A percentile compares a stretch with the other conserved stretches of the same genome.
phyloP scores from a whole-genome alignment of 2,329 filamentous ascomycete genomes.

The Ophiostoma angusticollis region DNA sequence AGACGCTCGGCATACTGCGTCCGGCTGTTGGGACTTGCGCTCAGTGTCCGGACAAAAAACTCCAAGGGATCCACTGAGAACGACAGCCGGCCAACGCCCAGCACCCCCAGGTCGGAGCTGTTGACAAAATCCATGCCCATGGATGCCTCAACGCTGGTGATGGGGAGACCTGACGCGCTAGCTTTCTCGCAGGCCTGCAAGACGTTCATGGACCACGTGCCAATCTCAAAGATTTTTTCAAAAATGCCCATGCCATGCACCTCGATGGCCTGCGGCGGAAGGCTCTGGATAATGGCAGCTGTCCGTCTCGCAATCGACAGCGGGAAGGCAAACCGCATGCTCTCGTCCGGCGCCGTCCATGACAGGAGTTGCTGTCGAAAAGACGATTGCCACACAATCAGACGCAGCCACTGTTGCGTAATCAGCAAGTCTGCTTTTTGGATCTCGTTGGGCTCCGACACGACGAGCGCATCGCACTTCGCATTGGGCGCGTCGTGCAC shows the following conservation, averaged over 20 bases:
- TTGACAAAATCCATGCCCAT: constrained; percentile 22
- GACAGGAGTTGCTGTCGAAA: constrained; percentile 53
- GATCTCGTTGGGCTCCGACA: constrained; percentile 42
- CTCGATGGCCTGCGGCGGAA: constrained; percentile 30
- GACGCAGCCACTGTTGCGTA: constrained; percentile 57
- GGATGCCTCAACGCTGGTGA: constrained; percentile 12
- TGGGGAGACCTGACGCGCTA: constrained; percentile 6
- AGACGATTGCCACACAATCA: constrained; percentile 61
- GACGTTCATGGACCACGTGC: constrained; percentile 31
- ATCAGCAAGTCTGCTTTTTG: constrained; percentile 57
- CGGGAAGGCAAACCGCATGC: constrained; percentile 49
- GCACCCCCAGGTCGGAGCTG: constrained; percentile 20
- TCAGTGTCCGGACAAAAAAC: constrained; percentile 31
- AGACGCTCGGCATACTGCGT: constrained; percentile 31
- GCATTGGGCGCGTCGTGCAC: not conserved
- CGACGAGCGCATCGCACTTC: constrained; percentile 3
- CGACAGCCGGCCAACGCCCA: constrained; percentile 21
- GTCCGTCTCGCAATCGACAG: constrained; percentile 49
- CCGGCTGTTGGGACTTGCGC: constrained; percentile 30
- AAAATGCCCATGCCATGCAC: constrained; percentile 38
- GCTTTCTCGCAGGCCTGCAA: constrained; percentile 24
- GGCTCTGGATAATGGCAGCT: constrained; percentile 28
- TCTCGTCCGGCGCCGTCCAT: constrained; percentile 41
- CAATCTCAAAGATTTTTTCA: constrained; percentile 37
- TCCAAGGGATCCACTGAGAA: constrained; percentile 28